Percentiles rank a stretch among this genome's conserved stretches.
These are phyloP conservation scores for Fusarium incarnatum DNA, from an alignment of 2,329 filamentous ascomycete genomes.

Conservation along the genomic window DNA sequence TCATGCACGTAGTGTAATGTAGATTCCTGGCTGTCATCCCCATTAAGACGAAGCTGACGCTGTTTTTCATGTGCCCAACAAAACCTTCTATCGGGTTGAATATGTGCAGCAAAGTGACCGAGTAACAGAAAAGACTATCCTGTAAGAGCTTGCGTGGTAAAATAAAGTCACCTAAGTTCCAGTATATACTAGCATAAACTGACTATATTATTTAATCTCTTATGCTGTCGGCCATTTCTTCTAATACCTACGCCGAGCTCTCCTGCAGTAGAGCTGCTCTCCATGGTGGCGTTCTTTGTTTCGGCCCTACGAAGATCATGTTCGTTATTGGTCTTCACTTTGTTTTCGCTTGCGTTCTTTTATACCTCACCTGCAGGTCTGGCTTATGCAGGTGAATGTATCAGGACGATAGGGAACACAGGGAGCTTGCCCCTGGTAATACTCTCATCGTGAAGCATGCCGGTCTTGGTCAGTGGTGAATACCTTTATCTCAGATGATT, in stretches of 20 bases:
- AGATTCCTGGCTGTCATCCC: neutral
- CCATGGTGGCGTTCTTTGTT: neutral
- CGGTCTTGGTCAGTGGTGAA: neutral
- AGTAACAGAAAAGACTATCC: too few species aligned
- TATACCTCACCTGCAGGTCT: neutral
- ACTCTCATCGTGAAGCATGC: too few species aligned
- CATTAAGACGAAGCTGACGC: neutral
- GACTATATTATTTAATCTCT: neutral
- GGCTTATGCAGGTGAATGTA: neutral
- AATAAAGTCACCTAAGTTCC: neutral
- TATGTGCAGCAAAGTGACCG: neutral
- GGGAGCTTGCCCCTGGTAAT: neutral
- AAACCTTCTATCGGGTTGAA: neutral
- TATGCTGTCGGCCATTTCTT: neutral
- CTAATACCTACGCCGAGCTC: neutral
- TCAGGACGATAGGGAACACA: neutral
- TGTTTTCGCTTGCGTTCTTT: neutral
- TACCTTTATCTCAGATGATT: neutral
- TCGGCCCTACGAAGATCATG: neutral
- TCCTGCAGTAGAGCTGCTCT: neutral
- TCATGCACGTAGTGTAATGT: neutral
- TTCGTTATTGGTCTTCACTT: neutral
- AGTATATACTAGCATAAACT: neutral
- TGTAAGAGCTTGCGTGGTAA: too few species aligned
- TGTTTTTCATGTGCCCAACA: neutral